Percentiles rank a stretch among this genome's conserved stretches.
Conservation (phyloP, 2,329 filamentous ascomycete species). For the Neospermospora avenae region DNA sequence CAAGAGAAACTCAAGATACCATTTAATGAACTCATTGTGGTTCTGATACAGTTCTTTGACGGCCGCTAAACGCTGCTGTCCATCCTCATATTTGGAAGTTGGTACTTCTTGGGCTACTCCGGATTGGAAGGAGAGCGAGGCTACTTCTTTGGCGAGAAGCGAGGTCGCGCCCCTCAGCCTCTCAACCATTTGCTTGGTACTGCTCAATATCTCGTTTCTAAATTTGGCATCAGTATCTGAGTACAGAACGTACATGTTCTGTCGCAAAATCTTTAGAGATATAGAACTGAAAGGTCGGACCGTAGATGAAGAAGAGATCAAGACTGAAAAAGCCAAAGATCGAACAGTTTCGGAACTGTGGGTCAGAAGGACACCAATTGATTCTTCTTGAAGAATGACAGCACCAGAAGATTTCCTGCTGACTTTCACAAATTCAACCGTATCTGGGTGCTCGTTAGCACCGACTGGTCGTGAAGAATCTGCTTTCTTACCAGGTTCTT, state of each 20-base stretch:
- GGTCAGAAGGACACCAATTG: conserved; percentile 51
- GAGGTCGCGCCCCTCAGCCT: conserved; percentile 67
- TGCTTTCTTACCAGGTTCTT: conserved; percentile 56
- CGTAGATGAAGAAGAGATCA: conserved; percentile 71
- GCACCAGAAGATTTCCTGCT: conserved; percentile 34
- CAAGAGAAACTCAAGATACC: conserved; percentile 71
- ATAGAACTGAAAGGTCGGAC: conserved; percentile 66
- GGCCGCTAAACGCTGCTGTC: conserved; percentile 19
- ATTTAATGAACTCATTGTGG: conserved; percentile 65
- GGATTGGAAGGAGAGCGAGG: conserved; percentile 19
- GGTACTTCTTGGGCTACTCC: not conserved
- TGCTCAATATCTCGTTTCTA: conserved; percentile 73
- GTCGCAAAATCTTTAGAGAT: conserved; percentile 60
- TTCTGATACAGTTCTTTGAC: conserved; percentile 33
- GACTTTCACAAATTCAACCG: conserved; percentile 37
- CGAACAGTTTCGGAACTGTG: conserved; percentile 64
- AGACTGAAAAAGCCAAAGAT: conserved; percentile 75
- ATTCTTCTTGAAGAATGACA: conserved; percentile 39
- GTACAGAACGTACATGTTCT: conserved; percentile 68
- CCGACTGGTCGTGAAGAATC: not conserved
- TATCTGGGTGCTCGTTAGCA: conserved; percentile 16
- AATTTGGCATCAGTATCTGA: conserved; percentile 84
- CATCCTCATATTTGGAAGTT: conserved; percentile 16
- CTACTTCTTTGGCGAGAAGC: conserved; percentile 45
- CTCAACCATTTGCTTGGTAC: conserved; percentile 72